Evolutionary conservation across 768 basidiomycete genomes (phyloP), one percentile per base, ranked within the genome.

Genomic region (Thelephora ganbajun): DNA sequence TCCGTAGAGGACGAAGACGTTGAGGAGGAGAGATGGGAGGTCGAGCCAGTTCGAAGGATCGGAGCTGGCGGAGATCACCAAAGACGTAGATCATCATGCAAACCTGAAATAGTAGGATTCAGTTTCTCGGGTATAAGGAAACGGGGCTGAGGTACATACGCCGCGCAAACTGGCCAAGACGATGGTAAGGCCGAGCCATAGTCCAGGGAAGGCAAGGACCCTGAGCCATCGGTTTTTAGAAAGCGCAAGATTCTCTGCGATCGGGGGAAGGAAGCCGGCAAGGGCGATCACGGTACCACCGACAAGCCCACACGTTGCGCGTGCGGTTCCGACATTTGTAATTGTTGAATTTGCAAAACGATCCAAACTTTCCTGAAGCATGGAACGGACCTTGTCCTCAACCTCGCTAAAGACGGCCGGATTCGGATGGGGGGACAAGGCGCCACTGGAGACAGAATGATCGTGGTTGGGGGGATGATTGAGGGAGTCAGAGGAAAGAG

Each of bases 71-170:
- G 16, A 87, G 67, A 61, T 88, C 85, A 6, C 85, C 85, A 55
- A 87, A 85, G 26, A 87, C 57, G 57, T 86, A 88, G 5, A 88
- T 74, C 57, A 83, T 83, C 48, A 87, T 58, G 58, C 85, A 88
- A 11, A 73, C 59, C 72, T 62, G 33, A 36, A 44, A 44, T 44
- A 30, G 26, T 45, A 39, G 12, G 2, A 35, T 30, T 33, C 13
- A 37, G 23, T 33, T 19, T 44, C 30, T 44, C 6, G 26, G 18
- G 26, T 11, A 46, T 46, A 1, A 11, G 33, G 12, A 11, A 37
- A 39, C 13, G 7, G 16, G 46, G 46, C 14, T 20, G 34, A 34
- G 35, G 14, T 2, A 57, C 70, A 56, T 50, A 87, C 76, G 3
- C 84, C 84, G 51, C 84, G 72, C 33, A 85, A 53, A 44, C 80